Conservation (phyloP, 108 stramenopile genomes). For the Cylindrotheca fusiformis region DNA sequence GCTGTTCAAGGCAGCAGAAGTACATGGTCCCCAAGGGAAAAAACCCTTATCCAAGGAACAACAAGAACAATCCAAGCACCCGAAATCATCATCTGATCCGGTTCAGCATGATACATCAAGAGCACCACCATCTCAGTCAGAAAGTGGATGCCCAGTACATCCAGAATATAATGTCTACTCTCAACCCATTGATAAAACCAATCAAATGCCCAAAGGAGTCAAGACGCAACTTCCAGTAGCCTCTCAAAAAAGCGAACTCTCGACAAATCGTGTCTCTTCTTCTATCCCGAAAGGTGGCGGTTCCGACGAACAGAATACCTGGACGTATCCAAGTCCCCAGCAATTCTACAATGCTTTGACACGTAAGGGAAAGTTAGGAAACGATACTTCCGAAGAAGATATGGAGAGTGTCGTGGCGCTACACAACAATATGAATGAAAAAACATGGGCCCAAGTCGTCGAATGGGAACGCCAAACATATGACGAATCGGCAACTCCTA, state of each 20-base stretch:
- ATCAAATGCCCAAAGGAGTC: constrained; percentile 91
- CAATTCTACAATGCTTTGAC: constrained; percentile 99
- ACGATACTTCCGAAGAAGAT: constrained; percentile 62
- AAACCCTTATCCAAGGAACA: constrained; percentile 37
- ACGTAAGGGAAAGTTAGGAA: constrained; percentile 91
- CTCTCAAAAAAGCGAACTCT: constrained; percentile 53
- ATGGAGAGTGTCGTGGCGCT: constrained; percentile 93
- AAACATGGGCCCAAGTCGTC: constrained; percentile 90
- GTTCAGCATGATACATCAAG: constrained; percentile 11
- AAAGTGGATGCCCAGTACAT: constrained; percentile 47
- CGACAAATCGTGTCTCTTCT: constrained; percentile 80
- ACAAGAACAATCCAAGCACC: constrained; percentile 5
- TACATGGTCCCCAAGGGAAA: constrained; percentile 34
- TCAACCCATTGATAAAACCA: constrained; percentile 94
- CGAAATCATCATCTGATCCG: constrained; percentile 1
- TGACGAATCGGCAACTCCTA: constrained; percentile 41
- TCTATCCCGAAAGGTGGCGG: constrained; percentile 90
- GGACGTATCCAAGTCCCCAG: constrained; percentile 96
- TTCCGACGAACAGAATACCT: constrained; percentile 47
- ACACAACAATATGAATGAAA: constrained; percentile 99
- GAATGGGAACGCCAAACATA: constrained; percentile 87
- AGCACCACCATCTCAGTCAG: neutral
- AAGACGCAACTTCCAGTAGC: constrained; percentile 66
- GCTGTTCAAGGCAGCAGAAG: constrained; percentile 21
- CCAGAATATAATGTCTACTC: constrained; percentile 96